Conservation (phyloP, 176 grass and related monocot genomes). For the Ampelocalamus luodianensis region DNA sequence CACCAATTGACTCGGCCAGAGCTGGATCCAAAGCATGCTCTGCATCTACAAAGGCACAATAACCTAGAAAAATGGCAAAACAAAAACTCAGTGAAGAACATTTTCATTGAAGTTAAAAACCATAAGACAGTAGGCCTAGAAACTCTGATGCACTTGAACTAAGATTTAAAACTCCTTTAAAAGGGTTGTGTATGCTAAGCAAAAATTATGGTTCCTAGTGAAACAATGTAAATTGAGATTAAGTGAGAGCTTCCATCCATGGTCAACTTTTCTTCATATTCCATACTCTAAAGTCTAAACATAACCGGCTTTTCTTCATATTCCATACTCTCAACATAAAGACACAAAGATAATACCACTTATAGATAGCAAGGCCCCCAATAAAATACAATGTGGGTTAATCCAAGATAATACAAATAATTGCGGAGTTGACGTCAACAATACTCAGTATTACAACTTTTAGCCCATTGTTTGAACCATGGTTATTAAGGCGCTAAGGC, state of each 20-base stretch:
- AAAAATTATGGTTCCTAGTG: slow-evolving; percentile 5
- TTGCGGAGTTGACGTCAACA: not conserved
- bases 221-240: not conserved
- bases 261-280: not conserved
- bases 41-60: slow-evolving; percentile 96
- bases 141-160: not conserved
- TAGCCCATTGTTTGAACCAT: not conserved
- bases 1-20: slow-evolving; percentile 88
- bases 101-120: not conserved
- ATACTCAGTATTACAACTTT: not conserved
- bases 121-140: not conserved
- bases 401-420: not conserved
- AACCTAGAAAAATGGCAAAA: slow-evolving; percentile 60
- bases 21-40: slow-evolving; percentile 98
- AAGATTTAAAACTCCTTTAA: slow-evolving; percentile 3
- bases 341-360: not conserved
- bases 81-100: slow-evolving; percentile 15
- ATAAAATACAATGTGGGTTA: not conserved
- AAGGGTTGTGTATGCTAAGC: not conserved
- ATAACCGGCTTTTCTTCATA: not conserved
- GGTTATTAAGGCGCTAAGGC: too few relatives aligned
- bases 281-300: not conserved
- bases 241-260: not conserved
- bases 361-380: not conserved
- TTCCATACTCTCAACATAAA: not conserved